Conservation (phyloP, 169 alveolate genomes). For the Plasmodium sp. region DNA sequence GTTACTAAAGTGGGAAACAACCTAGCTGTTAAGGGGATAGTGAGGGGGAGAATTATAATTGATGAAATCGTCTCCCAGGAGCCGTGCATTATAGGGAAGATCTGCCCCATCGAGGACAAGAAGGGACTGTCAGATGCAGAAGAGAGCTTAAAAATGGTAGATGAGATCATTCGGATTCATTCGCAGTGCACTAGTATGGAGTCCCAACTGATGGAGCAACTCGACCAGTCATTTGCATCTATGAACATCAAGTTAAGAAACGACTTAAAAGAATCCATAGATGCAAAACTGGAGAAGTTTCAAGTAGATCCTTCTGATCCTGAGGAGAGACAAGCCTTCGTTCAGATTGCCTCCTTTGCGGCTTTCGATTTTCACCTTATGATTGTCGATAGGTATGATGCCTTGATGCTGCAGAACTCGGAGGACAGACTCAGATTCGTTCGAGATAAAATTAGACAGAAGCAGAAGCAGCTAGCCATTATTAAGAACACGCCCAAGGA, state of each 20-base stretch:
- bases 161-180: constrained; percentile 81
- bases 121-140: constrained; percentile 78
- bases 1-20: constrained; percentile 76
- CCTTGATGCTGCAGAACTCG: constrained; percentile 82
- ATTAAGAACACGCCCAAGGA: constrained; percentile 86
- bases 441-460: constrained; percentile 80
- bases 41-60: constrained; percentile 82
- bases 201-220: constrained; percentile 82
- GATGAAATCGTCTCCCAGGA: constrained; percentile 81
- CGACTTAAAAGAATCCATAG: constrained; percentile 81
- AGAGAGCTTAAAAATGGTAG: constrained; percentile 81
- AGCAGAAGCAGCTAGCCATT: constrained; percentile 82
- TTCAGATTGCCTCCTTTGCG: constrained; percentile 84
- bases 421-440: constrained; percentile 83
- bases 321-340: constrained; percentile 82
- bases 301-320: constrained; percentile 77
- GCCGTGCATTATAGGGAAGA: constrained; percentile 84
- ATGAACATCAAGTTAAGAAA: constrained; percentile 80
- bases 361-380: constrained; percentile 86
- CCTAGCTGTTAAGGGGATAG: constrained; percentile 81
- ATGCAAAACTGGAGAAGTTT: constrained; percentile 80
- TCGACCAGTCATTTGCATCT: constrained; percentile 84
- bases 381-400: constrained; percentile 85
- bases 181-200: constrained; percentile 79
- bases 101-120: constrained; percentile 83